Evolutionary conservation across 192 early-diverging fungal genomes (phyloP).

Genomic region (Mortierella claussenii): DNA sequence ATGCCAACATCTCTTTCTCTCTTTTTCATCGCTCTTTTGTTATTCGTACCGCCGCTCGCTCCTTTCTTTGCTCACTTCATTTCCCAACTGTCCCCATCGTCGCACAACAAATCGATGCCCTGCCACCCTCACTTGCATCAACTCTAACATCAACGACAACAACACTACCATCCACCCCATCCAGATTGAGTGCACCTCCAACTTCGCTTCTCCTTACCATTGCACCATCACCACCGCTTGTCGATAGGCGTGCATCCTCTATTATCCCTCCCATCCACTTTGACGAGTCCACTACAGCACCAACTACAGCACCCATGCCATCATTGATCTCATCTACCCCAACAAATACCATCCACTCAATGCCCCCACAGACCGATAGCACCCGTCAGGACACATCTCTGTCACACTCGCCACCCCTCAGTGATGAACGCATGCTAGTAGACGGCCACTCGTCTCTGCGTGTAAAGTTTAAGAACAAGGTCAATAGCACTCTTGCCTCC

Average conservation of each 20-base stretch:
- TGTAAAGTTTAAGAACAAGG: slow-evolving; percentile 40
- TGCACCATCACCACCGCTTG: neutral
- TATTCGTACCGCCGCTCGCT: too few species aligned
- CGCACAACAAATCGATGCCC: too few species aligned
- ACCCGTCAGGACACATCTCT: neutral
- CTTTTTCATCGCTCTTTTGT: neutral
- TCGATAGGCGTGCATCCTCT: slow-evolving; percentile 23
- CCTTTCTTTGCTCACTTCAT: too few species aligned
- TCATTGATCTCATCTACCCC: too few species aligned
- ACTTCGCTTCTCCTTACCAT: neutral
- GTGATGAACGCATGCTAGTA: too few species aligned
- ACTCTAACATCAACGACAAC: neutral
- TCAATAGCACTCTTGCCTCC: slow-evolving; percentile 39
- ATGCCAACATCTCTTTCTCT: neutral
- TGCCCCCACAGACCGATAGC: neutral
- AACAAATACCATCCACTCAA: neutral
- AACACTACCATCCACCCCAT: too few species aligned
- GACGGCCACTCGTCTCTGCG: slow-evolving; percentile 24
- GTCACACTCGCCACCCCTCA: too few species aligned
- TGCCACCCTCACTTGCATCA: neutral
- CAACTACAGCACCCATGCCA: neutral
- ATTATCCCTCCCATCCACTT: slow-evolving; percentile 29
- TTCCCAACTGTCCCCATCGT: too few species aligned
- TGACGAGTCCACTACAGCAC: neutral
- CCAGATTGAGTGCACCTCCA: slow-evolving; percentile 35